Conservation (phyloP, 176 grass and related monocot genomes). For the Calamus simplicifolius region DNA sequence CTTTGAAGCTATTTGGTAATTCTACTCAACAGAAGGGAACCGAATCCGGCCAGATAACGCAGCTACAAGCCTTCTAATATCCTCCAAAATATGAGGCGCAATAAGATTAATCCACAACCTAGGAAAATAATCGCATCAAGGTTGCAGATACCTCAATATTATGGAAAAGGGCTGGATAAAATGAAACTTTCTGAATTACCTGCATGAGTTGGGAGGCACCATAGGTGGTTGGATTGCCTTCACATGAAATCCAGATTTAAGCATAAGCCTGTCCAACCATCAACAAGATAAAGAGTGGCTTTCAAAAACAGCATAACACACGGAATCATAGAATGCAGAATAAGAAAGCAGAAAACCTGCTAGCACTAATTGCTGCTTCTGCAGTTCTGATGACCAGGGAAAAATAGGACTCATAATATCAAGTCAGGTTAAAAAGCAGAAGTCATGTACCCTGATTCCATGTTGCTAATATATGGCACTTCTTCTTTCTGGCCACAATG, state of each 20-base stretch:
- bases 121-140: background rate
- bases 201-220: constrained; percentile 82
- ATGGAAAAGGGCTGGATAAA: too few relatives aligned
- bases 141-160: too few relatives aligned
- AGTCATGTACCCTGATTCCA: constrained; percentile 74
- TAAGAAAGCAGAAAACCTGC: constrained; percentile 42
- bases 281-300: too few relatives aligned
- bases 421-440: constrained; percentile 44
- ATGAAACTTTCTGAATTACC: constrained; percentile 7
- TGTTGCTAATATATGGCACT: constrained; percentile 56
- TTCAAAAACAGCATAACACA: too few relatives aligned
- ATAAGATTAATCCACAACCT: constrained; percentile 74
- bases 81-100: constrained; percentile 58
- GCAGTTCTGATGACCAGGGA: constrained; percentile 78
- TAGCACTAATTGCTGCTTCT: constrained; percentile 54
- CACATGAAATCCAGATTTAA: constrained; percentile 88
- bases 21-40: constrained; percentile 12
- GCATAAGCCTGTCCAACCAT: constrained; percentile 44
- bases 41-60: constrained; percentile 50
- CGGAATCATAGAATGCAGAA: too few relatives aligned
- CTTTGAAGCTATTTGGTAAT: constrained; percentile 13
- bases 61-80: constrained; percentile 50
- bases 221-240: constrained; percentile 84
- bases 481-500: constrained; percentile 56
- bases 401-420: constrained; percentile 76